Base-by-base conservation (phyloP, 2,329 filamentous ascomycete species). In the Ophiocordyceps camponoti-floridani region DNA sequence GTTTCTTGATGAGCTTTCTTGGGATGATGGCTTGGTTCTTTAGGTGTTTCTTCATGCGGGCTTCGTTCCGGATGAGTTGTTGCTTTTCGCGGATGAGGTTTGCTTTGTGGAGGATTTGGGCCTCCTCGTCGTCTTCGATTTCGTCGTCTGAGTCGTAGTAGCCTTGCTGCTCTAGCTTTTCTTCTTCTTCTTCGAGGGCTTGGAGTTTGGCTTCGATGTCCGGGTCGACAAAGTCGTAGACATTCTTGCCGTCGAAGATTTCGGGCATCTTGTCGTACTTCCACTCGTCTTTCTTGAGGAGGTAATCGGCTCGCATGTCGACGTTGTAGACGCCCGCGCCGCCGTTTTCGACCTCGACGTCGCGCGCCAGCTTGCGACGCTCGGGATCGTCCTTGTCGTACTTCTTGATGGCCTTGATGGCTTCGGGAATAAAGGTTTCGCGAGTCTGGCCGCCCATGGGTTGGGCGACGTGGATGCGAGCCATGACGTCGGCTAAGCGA, bases 21-120 rank as follows among this genome's bases (percentile, higher is more conserved):
- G 91, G 93, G 51, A 98, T 93, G 53, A 89, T 75, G 49, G 91
- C 89, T 53, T 87, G 79, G 72, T 98, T 98, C 81, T 98, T 96
- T 61, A 98, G 78, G 40, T 82, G 82, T 72, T 94, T 96, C 67
- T 86, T 84, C 81, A 94, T 87, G 67, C 84, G 84, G 50, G 86
- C 84, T 56, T 94, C 91, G 65, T 96, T 96, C 59, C 84, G 79
- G 66, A 96, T 91, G 49, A 95, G 72, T 50, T 81, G 75, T 54
- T 86, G 81, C 77, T 96, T 95, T 71, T 95, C 88, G 50, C 89
- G 82, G 64, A 98, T 98, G 49, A 94, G 69, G 51, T 94, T 84
- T 43, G 91, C 93, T 72, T 96, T 95, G 70, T 84, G 80, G 55
- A 85, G 72, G 53, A 89, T 77, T 50, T 95, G 86, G 40, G 83